Evolutionary conservation across 306 rosid genomes (phyloP).

Genomic region (Comarum palustre): DNA sequence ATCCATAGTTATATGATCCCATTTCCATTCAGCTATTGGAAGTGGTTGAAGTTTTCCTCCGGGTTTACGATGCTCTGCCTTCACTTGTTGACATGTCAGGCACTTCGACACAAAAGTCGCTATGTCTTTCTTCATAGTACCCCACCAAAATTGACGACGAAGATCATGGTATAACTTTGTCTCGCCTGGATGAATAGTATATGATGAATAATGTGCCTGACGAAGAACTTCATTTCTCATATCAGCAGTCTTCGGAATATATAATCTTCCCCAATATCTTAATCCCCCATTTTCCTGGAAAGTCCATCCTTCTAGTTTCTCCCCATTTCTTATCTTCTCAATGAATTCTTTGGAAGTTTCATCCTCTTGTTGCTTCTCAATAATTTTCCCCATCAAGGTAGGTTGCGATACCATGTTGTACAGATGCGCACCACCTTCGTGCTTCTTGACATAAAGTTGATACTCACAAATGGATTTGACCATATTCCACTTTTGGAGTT

Average conservation of each 20-base stretch:
- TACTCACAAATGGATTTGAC: too few relatives aligned
- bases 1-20: too few relatives aligned
- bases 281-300: not conserved
- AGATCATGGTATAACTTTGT: not conserved
- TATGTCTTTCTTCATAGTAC: not conserved
- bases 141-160: not conserved
- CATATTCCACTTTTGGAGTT: too few relatives aligned
- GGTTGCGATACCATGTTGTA: not conserved
- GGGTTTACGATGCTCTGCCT: too few relatives aligned
- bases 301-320: not conserved
- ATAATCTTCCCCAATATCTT: not conserved
- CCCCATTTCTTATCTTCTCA: too few relatives aligned
- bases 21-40: too few relatives aligned
- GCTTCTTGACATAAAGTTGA: not conserved
- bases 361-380: not conserved
- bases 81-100: too few relatives aligned
- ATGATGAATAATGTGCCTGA: not conserved
- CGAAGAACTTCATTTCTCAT: not conserved
- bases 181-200: constrained; percentile 6
- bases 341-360: not conserved
- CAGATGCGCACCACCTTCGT: not conserved
- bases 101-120: too few relatives aligned
- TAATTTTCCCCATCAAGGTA: not conserved
- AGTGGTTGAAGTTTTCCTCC: too few relatives aligned
- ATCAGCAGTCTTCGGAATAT: not conserved